A percentile compares a stretch with the other conserved stretches of the same genome.
Conservation (phyloP, 768 basidiomycete genomes). For the Russula emetica region DNA sequence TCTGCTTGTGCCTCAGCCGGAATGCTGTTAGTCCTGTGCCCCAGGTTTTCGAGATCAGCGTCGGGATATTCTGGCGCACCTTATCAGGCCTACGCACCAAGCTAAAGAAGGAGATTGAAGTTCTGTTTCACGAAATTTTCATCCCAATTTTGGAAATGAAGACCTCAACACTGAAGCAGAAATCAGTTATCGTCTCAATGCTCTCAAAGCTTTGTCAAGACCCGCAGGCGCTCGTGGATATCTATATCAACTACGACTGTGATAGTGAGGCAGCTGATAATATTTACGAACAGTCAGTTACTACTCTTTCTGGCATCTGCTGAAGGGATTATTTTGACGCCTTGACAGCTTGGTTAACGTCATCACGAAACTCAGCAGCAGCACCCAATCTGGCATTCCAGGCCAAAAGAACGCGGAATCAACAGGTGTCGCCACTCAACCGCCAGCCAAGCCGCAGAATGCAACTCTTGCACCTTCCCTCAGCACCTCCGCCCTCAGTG, state of each 20-base stretch:
- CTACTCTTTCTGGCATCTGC: background rate
- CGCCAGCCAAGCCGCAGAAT: constrained; percentile 45
- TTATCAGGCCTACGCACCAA: constrained; percentile 91
- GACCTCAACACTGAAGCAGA: constrained; percentile 92
- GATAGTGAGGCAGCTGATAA: constrained; percentile 93
- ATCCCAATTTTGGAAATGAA: constrained; percentile 98
- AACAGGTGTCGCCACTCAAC: constrained; percentile 55
- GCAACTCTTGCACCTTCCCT: constrained; percentile 55
- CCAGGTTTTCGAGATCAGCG: constrained; percentile 96
- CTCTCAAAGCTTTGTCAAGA: constrained; percentile 86
- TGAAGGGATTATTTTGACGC: constrained; percentile 7
- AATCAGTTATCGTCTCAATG: constrained; percentile 88
- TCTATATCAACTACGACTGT: constrained; percentile 99
- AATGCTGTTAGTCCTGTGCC: constrained; percentile 94
- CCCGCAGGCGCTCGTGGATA: constrained; percentile 94
- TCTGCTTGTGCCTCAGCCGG: constrained; percentile 86
- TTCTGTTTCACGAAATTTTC: constrained; percentile 97
- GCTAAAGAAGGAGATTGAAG: constrained; percentile 99
- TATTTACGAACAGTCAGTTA: constrained; percentile 89
- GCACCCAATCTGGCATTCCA: constrained; percentile 37
- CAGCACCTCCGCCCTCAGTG: constrained; percentile 58
- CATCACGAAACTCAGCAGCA: constrained; percentile 82
- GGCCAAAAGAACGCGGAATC: constrained; percentile 55
- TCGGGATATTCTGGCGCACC: constrained; percentile 98
- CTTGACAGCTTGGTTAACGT: constrained; percentile 80